phyloP scores from a whole-genome alignment of 805 yeast genomes.

The Spencermartinsiella europaea region DNA sequence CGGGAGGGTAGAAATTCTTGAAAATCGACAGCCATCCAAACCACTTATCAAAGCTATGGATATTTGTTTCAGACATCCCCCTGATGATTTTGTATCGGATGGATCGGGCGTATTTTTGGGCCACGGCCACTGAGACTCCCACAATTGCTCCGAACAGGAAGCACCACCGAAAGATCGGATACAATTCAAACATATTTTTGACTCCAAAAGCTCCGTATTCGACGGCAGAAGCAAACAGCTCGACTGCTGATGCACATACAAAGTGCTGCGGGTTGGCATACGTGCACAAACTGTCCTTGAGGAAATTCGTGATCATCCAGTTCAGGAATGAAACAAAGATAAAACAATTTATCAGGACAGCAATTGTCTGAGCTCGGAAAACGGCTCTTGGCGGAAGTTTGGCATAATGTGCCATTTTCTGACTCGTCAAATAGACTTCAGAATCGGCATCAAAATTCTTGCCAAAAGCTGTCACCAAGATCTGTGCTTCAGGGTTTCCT shows the following conservation, averaged over 20 bases:
- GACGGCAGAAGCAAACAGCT: conserved; percentile 47
- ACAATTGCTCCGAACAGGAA: conserved; percentile 50
- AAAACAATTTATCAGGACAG: conserved; percentile 36
- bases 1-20: conserved; percentile 2
- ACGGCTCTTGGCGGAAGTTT: conserved; percentile 39
- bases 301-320: conserved; percentile 31
- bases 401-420: conserved; percentile 43
- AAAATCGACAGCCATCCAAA: neutral
- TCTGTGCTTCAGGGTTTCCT: conserved; percentile 51
- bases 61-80: neutral
- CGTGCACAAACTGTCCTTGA: conserved; percentile 39
- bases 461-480: conserved; percentile 43
- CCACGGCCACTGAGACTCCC: conserved; percentile 13
- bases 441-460: conserved; percentile 52
- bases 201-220: conserved; percentile 44
- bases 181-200: conserved; percentile 38
- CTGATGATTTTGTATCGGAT: neutral
- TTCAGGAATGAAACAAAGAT: conserved; percentile 29
- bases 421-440: conserved; percentile 52
- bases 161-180: conserved; percentile 55
- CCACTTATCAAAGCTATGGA: conserved; percentile 2
- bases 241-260: conserved; percentile 33
- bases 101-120: conserved; percentile 14
- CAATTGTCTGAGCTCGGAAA: conserved; percentile 36
- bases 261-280: conserved; percentile 28